Conservation (phyloP, 495 filamentous ascomycete species). For the Neurospora sp. region DNA sequence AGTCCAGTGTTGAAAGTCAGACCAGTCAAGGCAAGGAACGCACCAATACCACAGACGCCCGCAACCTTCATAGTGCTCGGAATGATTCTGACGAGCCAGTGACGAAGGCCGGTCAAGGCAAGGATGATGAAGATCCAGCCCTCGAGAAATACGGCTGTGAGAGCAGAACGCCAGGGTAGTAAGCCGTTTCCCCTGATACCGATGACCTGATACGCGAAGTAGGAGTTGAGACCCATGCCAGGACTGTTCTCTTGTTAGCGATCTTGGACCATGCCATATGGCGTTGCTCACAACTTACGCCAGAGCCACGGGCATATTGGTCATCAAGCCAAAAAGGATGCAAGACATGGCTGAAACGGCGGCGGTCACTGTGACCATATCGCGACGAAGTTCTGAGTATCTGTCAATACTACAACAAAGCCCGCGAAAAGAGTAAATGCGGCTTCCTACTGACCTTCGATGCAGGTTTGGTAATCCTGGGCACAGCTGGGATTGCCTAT, state of each 20-base stretch:
- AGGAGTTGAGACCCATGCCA: constrained; percentile 73
- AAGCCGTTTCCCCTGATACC: constrained; percentile 58
- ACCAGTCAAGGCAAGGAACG: constrained; percentile 71
- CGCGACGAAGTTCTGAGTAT: constrained; percentile 50
- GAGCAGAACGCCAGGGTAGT: constrained; percentile 57
- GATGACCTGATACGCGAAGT: constrained; percentile 80
- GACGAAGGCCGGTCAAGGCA: constrained; percentile 66
- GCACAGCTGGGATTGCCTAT: constrained; percentile 7
- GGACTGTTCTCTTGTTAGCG: constrained; percentile 37
- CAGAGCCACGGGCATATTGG: constrained; percentile 44
- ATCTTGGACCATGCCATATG: neutral
- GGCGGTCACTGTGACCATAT: constrained; percentile 69
- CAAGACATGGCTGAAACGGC: constrained; percentile 51
- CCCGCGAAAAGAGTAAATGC: neutral
- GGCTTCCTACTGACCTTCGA: neutral
- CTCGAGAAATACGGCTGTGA: constrained; percentile 79
- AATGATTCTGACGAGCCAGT: constrained; percentile 75
- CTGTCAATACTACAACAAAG: neutral
- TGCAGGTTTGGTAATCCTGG: constrained; percentile 15
- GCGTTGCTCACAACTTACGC: constrained; percentile 44
- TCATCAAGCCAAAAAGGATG: constrained; percentile 41
- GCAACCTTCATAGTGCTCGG: constrained; percentile 72
- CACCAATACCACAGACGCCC: constrained; percentile 68
- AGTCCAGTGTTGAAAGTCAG: constrained; percentile 69
- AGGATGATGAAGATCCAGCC: constrained; percentile 55